Percentiles rank a stretch among this genome's conserved stretches.
Conservation (phyloP, 805 yeast genomes). For the Candida gorgasii region DNA sequence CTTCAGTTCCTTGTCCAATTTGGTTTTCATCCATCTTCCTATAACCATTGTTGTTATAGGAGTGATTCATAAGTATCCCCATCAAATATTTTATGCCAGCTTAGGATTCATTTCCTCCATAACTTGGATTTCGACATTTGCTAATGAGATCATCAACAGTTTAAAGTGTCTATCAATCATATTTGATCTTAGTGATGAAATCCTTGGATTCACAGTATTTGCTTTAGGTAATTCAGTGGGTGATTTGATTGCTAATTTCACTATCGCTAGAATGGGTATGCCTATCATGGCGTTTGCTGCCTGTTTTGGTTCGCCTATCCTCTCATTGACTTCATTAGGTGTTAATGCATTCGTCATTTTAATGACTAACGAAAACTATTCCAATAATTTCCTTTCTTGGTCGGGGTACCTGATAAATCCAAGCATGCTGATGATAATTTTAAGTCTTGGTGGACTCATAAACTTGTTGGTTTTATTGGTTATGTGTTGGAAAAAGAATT, state of each 20-base stretch:
- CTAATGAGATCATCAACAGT: constrained; percentile 66
- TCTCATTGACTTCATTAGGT: constrained; percentile 82
- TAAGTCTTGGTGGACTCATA: constrained; percentile 21
- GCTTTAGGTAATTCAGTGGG: constrained; percentile 94
- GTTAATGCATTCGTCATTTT: constrained; percentile 54
- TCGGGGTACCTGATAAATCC: constrained; percentile 19
- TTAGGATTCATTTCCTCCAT: constrained; percentile 70
- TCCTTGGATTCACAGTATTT: constrained; percentile 83
- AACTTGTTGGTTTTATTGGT: constrained; percentile 23
- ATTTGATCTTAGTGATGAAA: constrained; percentile 67
- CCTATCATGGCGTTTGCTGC: constrained; percentile 94
- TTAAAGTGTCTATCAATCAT: constrained; percentile 62
- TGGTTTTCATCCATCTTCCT: constrained; percentile 10
- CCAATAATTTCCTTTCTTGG: constrained; percentile 4
- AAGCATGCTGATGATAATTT: constrained; percentile 23
- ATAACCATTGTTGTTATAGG: neutral
- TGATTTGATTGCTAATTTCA: constrained; percentile 79
- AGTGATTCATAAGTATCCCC: constrained; percentile 13
- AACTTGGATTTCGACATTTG: constrained; percentile 66
- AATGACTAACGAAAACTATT: constrained; percentile 12
- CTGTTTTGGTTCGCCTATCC: constrained; percentile 89
- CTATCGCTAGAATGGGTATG: constrained; percentile 78
- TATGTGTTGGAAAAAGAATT: constrained; percentile 23
- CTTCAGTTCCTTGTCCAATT: neutral
- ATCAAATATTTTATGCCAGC: constrained; percentile 26